phyloP scores from a whole-genome alignment of 2,329 filamentous ascomycete species.

The Aureobasidium zeae region DNA sequence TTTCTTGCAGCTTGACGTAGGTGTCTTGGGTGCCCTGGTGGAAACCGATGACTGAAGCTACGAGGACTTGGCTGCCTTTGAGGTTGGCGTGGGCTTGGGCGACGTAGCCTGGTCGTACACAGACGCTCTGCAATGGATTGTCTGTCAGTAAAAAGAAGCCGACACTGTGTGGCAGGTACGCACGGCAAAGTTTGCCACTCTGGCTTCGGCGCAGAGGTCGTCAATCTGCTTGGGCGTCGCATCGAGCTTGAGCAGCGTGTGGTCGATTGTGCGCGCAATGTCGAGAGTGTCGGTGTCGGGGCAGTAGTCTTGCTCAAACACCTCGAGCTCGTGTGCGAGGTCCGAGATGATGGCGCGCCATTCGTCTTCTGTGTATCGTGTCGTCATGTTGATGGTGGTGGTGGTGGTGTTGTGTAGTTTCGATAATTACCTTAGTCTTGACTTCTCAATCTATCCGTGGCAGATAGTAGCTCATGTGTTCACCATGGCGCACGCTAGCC shows the following conservation, averaged over 20 bases:
- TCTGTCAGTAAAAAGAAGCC: too few relatives aligned
- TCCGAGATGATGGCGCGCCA: slow-evolving; percentile 36
- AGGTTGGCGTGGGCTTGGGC: slow-evolving; percentile 41
- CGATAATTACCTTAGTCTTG: too few relatives aligned
- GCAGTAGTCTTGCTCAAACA: slow-evolving; percentile 7
- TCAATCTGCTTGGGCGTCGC: slow-evolving; percentile 42
- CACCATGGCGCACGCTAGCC: too few relatives aligned
- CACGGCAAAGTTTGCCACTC: slow-evolving; percentile 38
- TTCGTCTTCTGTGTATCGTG: slow-evolving; percentile 37
- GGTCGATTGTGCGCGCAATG: slow-evolving; percentile 34
- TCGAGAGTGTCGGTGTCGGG: slow-evolving; percentile 16
- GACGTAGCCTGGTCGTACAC: slow-evolving; percentile 48
- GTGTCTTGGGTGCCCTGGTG: slow-evolving; percentile 49
- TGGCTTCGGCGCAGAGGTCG: slow-evolving; percentile 47
- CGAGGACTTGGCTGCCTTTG: slow-evolving; percentile 38
- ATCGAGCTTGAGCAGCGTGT: slow-evolving; percentile 43
- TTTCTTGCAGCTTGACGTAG: slow-evolving; percentile 43
- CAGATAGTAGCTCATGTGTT: too few relatives aligned
- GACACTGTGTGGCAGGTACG: too few relatives aligned
- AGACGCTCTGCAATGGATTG: slow-evolving; percentile 39
- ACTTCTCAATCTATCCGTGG: too few relatives aligned
- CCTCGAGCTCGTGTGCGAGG: slow-evolving; percentile 22
- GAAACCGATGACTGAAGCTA: slow-evolving; percentile 52
- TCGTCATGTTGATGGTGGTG: slow-evolving; percentile 26
- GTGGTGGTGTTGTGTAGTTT: neutral